Conservation (phyloP, 371 early-diverging fungal species). For the Furculomyces boomerangus region DNA sequence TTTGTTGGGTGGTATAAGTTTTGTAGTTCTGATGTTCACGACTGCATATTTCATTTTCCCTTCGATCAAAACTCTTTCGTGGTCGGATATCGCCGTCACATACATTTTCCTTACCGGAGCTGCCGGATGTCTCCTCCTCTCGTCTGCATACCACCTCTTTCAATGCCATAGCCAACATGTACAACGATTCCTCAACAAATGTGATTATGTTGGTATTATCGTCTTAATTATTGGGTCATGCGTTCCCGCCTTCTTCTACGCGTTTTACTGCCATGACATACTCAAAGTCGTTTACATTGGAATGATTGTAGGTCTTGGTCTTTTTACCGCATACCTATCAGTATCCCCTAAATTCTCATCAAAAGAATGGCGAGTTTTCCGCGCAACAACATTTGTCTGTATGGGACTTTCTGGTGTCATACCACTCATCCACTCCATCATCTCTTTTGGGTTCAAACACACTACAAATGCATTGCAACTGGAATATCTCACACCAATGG, state of each 20-base stretch:
- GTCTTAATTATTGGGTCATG: conserved; percentile 62
- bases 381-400: conserved; percentile 58
- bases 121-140: conserved; percentile 55
- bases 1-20: conserved; percentile 45
- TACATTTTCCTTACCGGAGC: conserved; percentile 52
- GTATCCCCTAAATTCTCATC: conserved; percentile 42
- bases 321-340: conserved; percentile 28
- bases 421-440: conserved; percentile 49
- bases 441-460: conserved; percentile 48
- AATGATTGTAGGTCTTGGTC: conserved; percentile 40
- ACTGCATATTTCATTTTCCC: conserved; percentile 38
- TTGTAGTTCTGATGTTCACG: conserved; percentile 33
- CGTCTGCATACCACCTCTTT: conserved; percentile 66
- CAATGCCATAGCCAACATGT: conserved; percentile 71
- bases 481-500: conserved; percentile 46
- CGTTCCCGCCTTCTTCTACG: conserved; percentile 54
- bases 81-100: conserved; percentile 40
- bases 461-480: conserved; percentile 18
- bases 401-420: conserved; percentile 61
- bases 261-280: conserved; percentile 45
- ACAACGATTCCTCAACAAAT: conserved; percentile 49
- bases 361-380: conserved; percentile 57
- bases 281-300: conserved; percentile 42
- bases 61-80: conserved; percentile 28
- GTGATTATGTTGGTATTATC: conserved; percentile 88